Evolutionary conservation across 352 stramenopile species (phyloP).

Genomic region (Thalassiosira livingstoniorum): DNA sequence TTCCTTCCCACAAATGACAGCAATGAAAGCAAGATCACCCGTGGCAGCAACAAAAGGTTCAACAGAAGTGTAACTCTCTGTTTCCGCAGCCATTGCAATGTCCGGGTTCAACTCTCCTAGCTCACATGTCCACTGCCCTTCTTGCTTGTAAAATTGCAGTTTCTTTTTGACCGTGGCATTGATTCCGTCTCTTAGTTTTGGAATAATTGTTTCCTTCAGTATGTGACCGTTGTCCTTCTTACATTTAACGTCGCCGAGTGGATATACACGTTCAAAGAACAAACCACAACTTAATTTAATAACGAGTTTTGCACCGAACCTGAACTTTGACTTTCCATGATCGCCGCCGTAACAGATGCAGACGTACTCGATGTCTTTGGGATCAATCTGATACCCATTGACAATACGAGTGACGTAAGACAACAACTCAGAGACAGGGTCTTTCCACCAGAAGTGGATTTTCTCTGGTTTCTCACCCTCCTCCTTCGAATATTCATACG

Average conservation of each 20-base stretch:
- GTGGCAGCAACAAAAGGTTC: too few relatives aligned
- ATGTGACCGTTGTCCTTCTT: constrained; percentile 4
- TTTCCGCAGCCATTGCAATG: too few relatives aligned
- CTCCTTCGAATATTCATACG: constrained; percentile 4
- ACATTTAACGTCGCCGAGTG: constrained; percentile 16
- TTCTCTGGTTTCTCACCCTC: constrained; percentile 2
- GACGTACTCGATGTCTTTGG: constrained; percentile 18
- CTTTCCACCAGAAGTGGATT: constrained; percentile 21
- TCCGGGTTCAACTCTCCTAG: too few relatives aligned
- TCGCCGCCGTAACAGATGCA: constrained; percentile 24
- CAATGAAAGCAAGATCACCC: too few relatives aligned
- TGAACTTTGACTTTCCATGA: constrained; percentile 28
- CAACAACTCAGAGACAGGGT: constrained; percentile 20
- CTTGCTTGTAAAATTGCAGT: too few relatives aligned
- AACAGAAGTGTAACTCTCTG: too few relatives aligned
- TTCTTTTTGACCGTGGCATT: too few relatives aligned
- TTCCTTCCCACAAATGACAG: too few relatives aligned
- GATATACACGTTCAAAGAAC: constrained; percentile 13
- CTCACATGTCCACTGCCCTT: too few relatives aligned
- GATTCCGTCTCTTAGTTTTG: background rate
- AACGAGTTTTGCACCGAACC: constrained; percentile 15
- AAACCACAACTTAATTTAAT: constrained; percentile 1
- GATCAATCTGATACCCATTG: constrained; percentile 15
- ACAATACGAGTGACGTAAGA: background rate
- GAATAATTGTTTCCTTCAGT: background rate